Evolutionary conservation across 257 asterid genomes (phyloP).

Genomic region (Solanum acaule): DNA sequence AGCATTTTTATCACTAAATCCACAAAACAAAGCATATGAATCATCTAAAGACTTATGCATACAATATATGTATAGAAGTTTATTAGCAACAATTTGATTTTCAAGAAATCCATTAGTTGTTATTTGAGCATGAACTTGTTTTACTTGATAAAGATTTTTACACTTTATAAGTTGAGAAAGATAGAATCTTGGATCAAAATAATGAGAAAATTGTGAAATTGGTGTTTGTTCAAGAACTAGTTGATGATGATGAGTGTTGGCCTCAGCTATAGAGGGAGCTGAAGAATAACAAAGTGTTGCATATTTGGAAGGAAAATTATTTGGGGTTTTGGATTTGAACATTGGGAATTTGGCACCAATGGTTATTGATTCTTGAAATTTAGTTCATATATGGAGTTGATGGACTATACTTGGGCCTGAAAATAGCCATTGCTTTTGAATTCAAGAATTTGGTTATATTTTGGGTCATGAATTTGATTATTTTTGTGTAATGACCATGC

Average conservation of each 20-base stretch:
- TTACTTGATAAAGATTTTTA: slow-evolving; percentile 10
- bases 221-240: background rate
- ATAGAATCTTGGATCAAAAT: slow-evolving; percentile 10
- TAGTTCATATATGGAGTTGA: background rate
- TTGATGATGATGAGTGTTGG: background rate
- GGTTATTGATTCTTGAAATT: background rate
- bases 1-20: slow-evolving; percentile 20
- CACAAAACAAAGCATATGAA: slow-evolving; percentile 30
- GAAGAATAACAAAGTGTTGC: slow-evolving; percentile 9
- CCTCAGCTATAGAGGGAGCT: background rate
- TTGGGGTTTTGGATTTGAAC: slow-evolving; percentile 18
- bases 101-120: slow-evolving; percentile 20
- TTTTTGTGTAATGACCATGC: too few species aligned
- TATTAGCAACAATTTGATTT: slow-evolving; percentile 24
- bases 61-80: slow-evolving; percentile 27
- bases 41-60: slow-evolving; percentile 13
- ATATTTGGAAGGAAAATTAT: background rate
- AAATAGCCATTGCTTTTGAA: background rate
- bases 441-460: background rate
- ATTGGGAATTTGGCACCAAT: background rate
- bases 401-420: rapidly evolving
- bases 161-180: slow-evolving; percentile 13
- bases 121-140: slow-evolving; percentile 26
- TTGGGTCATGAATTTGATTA: too few species aligned
- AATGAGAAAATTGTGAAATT: background rate